Evolutionary conservation across 768 basidiomycete species (phyloP).

Genomic region (Clitopilus passeckerianus): DNA sequence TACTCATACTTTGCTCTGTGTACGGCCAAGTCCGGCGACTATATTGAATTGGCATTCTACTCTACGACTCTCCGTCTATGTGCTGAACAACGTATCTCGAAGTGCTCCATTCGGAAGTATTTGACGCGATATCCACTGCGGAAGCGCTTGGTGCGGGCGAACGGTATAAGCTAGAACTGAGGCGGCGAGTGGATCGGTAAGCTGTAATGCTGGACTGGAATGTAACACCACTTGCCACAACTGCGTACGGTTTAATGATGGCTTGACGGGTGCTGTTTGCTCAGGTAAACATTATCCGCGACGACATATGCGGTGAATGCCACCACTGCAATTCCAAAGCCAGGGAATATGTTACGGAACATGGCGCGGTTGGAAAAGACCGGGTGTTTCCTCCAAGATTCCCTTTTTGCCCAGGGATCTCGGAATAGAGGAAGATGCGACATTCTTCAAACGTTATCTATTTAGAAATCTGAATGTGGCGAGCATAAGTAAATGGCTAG

Average conservation of each 20-base stretch:
- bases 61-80: background rate
- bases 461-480: conserved; percentile 6
- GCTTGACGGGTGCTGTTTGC: conserved; percentile 21
- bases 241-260: conserved; percentile 16
- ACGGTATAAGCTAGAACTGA: too few species aligned
- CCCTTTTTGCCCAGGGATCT: conserved; percentile 92
- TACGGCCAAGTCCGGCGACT: background rate
- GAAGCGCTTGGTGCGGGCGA: too few species aligned
- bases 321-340: conserved; percentile 88
- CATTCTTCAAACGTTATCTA: conserved; percentile 29
- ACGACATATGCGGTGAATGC: conserved; percentile 91
- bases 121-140: too few species aligned
- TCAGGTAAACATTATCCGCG: conserved; percentile 67
- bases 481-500: conserved; percentile 1
- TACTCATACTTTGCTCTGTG: background rate
- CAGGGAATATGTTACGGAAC: conserved; percentile 90
- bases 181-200: too few species aligned
- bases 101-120: background rate
- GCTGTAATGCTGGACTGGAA: background rate
- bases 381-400: conserved; percentile 90
- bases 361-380: conserved; percentile 83
- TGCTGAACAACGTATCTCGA: background rate
- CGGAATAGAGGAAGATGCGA: conserved; percentile 70
- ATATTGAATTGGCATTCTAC: background rate
- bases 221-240: background rate